Percentiles rank a stretch among this genome's conserved stretches.
phyloP scores from a whole-genome alignment of 1,284 basidiomycete genomes.

The Pyrrhoderma lamaoense region DNA sequence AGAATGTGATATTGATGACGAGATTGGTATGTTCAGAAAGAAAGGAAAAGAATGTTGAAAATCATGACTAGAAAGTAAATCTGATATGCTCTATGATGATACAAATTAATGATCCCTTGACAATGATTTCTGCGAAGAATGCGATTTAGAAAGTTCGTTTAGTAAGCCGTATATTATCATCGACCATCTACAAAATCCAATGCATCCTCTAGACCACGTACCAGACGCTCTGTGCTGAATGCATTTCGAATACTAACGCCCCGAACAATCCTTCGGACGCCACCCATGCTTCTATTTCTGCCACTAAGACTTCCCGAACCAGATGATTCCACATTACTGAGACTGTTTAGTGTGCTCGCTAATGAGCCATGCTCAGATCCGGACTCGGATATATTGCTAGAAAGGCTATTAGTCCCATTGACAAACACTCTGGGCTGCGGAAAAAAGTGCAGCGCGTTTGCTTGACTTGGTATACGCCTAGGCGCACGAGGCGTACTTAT shows the following conservation, averaged over 20 bases:
- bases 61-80: too few relatives aligned
- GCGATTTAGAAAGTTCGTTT: background rate
- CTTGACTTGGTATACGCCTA: too few relatives aligned
- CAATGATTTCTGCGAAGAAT: too few relatives aligned
- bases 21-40: too few relatives aligned
- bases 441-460: too few relatives aligned
- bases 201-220: conserved; percentile 13
- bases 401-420: too few relatives aligned
- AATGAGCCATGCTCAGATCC: background rate
- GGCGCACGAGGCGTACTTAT: conserved; percentile 4
- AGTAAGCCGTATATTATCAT: conserved; percentile 7
- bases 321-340: background rate
- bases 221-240: conserved; percentile 14
- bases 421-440: too few relatives aligned
- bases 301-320: conserved; percentile 6
- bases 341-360: too few relatives aligned
- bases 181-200: conserved; percentile 17
- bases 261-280: conserved; percentile 15
- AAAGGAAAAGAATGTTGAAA: too few relatives aligned
- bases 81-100: too few relatives aligned
- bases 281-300: conserved; percentile 2
- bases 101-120: too few relatives aligned
- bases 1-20: too few relatives aligned
- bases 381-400: background rate
- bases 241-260: conserved; percentile 18